Conservation (phyloP, 2,329 filamentous ascomycete species). For the Fusarium camptoceras region DNA sequence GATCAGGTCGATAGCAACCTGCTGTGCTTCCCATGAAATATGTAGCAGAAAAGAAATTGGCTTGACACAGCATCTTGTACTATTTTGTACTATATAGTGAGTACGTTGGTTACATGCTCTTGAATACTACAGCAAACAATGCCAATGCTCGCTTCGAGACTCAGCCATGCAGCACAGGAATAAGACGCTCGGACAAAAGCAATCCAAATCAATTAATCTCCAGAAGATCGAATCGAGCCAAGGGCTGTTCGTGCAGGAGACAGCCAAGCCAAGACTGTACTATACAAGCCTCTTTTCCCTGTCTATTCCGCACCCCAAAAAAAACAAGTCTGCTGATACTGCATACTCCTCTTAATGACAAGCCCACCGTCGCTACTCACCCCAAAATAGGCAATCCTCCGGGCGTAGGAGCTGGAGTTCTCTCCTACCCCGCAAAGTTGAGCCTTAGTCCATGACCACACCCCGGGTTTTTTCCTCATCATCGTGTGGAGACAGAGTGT, state of each 20-base stretch:
- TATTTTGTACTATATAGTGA: not conserved
- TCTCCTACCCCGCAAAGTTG: conserved; percentile 44
- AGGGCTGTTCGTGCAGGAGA: not conserved
- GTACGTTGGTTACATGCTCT: conserved; percentile 5
- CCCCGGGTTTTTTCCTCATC: conserved; percentile 29
- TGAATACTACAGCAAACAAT: conserved; percentile 17
- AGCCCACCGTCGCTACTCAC: conserved; percentile 41
- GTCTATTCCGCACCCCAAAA: not conserved
- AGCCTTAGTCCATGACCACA: conserved; percentile 8
- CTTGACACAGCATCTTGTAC: conserved; percentile 16
- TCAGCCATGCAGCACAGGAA: conserved; percentile 30
- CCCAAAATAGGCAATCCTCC: conserved; percentile 43
- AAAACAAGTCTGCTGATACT: conserved; percentile 21
- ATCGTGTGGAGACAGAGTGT: conserved; percentile 12
- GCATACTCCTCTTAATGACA: conserved; percentile 14
- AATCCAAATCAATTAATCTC: conserved; percentile 6
- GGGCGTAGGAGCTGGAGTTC: conserved; percentile 30
- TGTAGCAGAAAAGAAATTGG: conserved; percentile 9
- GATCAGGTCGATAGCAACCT: conserved; percentile 1
- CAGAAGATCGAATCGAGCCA: not conserved
- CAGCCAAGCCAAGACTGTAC: conserved; percentile 21
- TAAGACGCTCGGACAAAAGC: conserved; percentile 18
- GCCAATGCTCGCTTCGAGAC: conserved; percentile 34
- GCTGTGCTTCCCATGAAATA: conserved; percentile 9
- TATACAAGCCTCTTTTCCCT: conserved; percentile 15